Conservation (phyloP, 345 rosid genomes). For the Eucalyptus sp. region DNA sequence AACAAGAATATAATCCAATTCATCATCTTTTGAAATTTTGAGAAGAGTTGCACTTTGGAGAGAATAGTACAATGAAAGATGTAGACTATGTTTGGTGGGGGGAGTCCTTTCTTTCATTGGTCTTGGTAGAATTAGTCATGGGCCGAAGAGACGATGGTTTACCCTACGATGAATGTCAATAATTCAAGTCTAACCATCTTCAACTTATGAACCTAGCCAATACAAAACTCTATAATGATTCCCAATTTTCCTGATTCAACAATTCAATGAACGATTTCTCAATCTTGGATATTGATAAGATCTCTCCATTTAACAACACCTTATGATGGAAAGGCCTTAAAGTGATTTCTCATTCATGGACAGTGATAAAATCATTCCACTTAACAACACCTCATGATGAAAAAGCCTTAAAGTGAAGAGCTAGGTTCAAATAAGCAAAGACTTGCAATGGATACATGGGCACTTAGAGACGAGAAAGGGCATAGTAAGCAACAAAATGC, state of each 20-base stretch:
- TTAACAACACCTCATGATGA: neutral
- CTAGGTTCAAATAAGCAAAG: neutral
- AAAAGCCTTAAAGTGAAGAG: neutral
- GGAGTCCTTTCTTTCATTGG: neutral
- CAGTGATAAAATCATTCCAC: neutral
- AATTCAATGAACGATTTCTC: neutral
- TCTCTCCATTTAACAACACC: neutral
- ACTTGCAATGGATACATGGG: neutral
- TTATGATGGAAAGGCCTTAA: neutral
- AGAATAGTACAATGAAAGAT: neutral
- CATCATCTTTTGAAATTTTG: neutral
- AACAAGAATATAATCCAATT: neutral
- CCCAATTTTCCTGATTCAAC: accelerated
- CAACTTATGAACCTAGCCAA: neutral
- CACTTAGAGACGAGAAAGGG: neutral
- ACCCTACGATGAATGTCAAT: neutral
- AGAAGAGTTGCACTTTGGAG: neutral
- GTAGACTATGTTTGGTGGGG: neutral
- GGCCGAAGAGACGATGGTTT: neutral
- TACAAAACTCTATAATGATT: neutral
- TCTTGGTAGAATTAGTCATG: neutral
- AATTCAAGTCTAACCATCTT: neutral
- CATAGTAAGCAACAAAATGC: neutral
- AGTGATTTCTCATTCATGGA: neutral
- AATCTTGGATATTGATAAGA: neutral